Evolutionary conservation across 129 eudicot species (phyloP).

Genomic region (Flaveria trinervia): DNA sequence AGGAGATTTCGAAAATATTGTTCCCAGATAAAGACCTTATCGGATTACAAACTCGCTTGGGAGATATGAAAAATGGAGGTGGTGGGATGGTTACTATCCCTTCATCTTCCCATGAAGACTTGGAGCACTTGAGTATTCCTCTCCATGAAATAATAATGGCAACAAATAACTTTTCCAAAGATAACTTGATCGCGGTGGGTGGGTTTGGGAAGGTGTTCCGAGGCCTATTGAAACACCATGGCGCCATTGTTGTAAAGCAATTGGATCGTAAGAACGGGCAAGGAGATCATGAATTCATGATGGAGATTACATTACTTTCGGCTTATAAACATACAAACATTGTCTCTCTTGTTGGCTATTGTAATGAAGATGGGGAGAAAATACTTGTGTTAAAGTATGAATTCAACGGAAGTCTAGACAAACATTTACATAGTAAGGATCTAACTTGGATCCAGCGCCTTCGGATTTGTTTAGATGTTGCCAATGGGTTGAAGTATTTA

Average conservation of each 20-base stretch:
- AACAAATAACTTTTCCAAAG: conserved; percentile 29
- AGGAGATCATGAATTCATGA: conserved; percentile 23
- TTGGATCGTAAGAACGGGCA: neutral
- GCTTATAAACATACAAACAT: conserved; percentile 22
- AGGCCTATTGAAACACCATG: conserved; percentile 22
- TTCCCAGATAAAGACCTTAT: neutral
- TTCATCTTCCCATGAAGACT: conserved; percentile 1
- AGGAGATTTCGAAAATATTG: neutral
- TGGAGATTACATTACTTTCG: conserved; percentile 25
- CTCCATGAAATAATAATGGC: conserved; percentile 34
- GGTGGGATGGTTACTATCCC: neutral
- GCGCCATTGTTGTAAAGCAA: conserved; percentile 11
- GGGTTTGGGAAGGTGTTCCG: conserved; percentile 39
- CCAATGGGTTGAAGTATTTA: conserved; percentile 19
- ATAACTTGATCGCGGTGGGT: conserved; percentile 9
- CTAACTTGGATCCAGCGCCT: conserved; percentile 20
- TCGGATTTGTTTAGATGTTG: conserved; percentile 18
- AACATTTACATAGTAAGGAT: conserved; percentile 9
- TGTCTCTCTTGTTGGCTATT: conserved; percentile 26
- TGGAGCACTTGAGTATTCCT: conserved; percentile 28
- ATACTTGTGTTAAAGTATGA: conserved; percentile 19
- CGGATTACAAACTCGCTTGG: neutral
- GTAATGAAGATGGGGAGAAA: conserved; percentile 10
- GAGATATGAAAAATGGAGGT: neutral
- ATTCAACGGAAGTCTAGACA: conserved; percentile 20